Evolutionary conservation across 176 grass and related monocot genomes (phyloP).

Genomic region (Microstegium vimineum): DNA sequence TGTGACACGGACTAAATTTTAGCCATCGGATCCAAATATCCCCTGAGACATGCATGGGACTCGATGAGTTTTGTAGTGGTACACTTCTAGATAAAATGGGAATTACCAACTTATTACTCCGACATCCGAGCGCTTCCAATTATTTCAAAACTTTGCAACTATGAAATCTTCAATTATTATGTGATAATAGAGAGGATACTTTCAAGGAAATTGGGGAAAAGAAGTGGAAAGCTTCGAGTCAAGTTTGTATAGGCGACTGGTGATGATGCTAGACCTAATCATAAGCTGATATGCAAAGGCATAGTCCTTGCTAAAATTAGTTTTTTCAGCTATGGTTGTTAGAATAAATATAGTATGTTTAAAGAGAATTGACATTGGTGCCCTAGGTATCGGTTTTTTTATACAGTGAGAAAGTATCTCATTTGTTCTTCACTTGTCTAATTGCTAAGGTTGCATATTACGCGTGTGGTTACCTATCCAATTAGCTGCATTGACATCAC

Average conservation of each 20-base stretch:
- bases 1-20: too few relatives aligned
- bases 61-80: too few relatives aligned
- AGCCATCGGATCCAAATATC: too few relatives aligned
- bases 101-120: too few relatives aligned
- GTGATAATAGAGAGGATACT: too few relatives aligned
- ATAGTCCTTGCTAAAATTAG: background rate
- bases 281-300: background rate
- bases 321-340: background rate
- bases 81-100: too few relatives aligned
- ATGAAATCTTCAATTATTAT: too few relatives aligned
- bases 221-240: background rate
- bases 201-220: too few relatives aligned
- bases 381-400: background rate
- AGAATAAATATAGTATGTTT: background rate
- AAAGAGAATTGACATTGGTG: background rate
- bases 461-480: background rate
- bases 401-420: background rate
- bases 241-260: background rate
- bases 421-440: background rate
- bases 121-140: too few relatives aligned
- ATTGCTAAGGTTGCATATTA: background rate
- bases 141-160: too few relatives aligned
- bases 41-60: too few relatives aligned
- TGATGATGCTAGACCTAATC: background rate
- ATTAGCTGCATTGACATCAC: background rate